phyloP scores from a whole-genome alignment of 2,329 filamentous ascomycete species.

The Aspergillus brunneoviolaceus region DNA sequence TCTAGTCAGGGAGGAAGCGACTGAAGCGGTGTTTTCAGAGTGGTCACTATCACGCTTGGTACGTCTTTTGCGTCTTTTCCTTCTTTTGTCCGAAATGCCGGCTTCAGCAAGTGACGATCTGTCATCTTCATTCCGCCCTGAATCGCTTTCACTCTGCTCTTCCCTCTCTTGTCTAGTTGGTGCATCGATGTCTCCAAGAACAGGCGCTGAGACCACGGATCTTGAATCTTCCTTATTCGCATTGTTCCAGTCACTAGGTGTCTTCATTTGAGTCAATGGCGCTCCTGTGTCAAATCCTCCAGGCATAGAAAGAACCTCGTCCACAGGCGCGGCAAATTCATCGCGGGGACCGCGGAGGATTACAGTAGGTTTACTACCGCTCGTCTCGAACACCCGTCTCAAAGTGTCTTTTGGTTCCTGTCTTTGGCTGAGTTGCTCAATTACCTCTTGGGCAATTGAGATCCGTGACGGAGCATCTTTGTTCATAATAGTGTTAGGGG shows the following conservation, averaged over 20 bases:
- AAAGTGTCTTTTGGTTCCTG: not conserved
- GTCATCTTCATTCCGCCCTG: conserved; percentile 22
- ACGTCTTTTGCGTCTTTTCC: conserved; percentile 27
- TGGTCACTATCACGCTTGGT: conserved; percentile 28
- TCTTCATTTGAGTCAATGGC: conserved; percentile 1
- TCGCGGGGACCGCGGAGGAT: not conserved
- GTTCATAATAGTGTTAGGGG: conserved; percentile 4
- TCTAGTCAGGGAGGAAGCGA: conserved; percentile 34
- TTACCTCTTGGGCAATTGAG: conserved; percentile 26
- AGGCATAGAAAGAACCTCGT: conserved; percentile 32
- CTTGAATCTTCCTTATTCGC: conserved; percentile 10
- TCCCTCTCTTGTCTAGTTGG: conserved; percentile 20
- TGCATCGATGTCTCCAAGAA: conserved; percentile 10
- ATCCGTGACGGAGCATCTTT: conserved; percentile 3
- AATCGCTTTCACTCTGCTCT: conserved; percentile 22
- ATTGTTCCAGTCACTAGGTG: not conserved
- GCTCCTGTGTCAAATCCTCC: conserved; percentile 31
- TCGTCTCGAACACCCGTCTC: not conserved
- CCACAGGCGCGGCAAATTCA: conserved; percentile 17
- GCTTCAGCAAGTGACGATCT: conserved; percentile 8
- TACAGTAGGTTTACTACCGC: not conserved
- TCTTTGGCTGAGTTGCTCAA: conserved; percentile 26
- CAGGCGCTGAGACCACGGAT: conserved; percentile 23
- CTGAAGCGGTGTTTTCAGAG: conserved; percentile 40
- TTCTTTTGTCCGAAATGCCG: conserved; percentile 26